phyloP scores from a whole-genome alignment of 2,329 filamentous ascomycete genomes.

The Paramyrothecium sp. region DNA sequence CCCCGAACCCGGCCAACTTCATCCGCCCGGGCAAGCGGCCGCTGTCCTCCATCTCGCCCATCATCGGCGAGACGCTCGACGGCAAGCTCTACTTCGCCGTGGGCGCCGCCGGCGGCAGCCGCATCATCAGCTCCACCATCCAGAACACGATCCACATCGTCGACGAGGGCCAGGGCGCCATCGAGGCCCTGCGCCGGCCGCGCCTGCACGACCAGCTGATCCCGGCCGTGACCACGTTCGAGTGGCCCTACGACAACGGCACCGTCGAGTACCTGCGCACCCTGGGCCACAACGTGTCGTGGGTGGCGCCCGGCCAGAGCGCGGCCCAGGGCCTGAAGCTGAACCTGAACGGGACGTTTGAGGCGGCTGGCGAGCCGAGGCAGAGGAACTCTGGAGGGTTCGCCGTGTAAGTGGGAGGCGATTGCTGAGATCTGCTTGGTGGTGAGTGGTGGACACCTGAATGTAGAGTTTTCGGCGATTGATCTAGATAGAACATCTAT shows the following conservation, averaged over 20 bases:
- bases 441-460: too few species aligned
- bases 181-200: slow-evolving; percentile 64
- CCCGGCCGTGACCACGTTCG: slow-evolving; percentile 67
- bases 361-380: slow-evolving; percentile 80
- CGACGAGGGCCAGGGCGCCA: slow-evolving; percentile 60
- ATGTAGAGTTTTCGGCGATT: too few species aligned
- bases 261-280: slow-evolving; percentile 65
- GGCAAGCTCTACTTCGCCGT: slow-evolving; percentile 69
- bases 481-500: too few species aligned
- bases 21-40: slow-evolving; percentile 76
- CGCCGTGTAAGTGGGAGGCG: slow-evolving; percentile 32
- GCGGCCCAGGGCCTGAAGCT: slow-evolving; percentile 71
- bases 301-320: slow-evolving; percentile 64
- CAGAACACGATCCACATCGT: slow-evolving; percentile 75
- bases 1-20: slow-evolving; percentile 73
- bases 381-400: slow-evolving; percentile 72
- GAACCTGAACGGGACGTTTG: slow-evolving; percentile 65
- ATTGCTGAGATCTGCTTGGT: too few species aligned
- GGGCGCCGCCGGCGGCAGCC: slow-evolving; percentile 77
- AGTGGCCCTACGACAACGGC: slow-evolving; percentile 68
- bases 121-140: slow-evolving; percentile 82
- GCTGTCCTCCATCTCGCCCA: slow-evolving; percentile 72
- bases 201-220: slow-evolving; percentile 81
- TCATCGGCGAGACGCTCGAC: slow-evolving; percentile 72
- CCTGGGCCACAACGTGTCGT: slow-evolving; percentile 73